Evolutionary conservation across 495 filamentous ascomycete species (phyloP).

Genomic region (Penicillium egyptiacum): DNA sequence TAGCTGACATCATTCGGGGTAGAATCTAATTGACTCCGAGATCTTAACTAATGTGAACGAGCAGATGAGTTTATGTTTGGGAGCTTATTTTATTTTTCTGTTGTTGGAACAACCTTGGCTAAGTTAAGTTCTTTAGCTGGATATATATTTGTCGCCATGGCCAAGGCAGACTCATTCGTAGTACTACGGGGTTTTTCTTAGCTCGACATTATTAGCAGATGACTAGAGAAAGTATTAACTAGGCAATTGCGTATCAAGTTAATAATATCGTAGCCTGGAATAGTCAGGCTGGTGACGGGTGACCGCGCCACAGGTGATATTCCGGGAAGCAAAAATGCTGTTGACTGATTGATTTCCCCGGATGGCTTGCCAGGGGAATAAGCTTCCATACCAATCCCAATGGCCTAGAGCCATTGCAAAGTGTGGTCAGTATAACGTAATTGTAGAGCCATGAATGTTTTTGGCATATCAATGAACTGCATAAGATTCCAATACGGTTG

Average conservation of each 20-base stretch:
- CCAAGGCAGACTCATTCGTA: not conserved
- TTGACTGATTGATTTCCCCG: conserved; percentile 1
- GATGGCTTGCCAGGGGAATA: no score
- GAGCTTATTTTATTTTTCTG: not conserved
- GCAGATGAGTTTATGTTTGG: not conserved
- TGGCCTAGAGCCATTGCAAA: not conserved
- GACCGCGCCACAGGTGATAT: not conserved
- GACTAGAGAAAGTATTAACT: not conserved
- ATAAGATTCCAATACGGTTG: not conserved
- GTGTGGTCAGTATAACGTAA: not conserved
- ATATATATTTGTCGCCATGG: not conserved
- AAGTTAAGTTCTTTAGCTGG: not conserved
- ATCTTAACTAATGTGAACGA: not conserved
- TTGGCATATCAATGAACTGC: not conserved
- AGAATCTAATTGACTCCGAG: not conserved
- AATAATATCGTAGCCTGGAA: not conserved
- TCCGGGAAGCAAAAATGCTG: conserved; percentile 3
- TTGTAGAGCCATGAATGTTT: not conserved
- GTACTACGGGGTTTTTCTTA: no score
- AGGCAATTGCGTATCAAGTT: conserved; percentile 1
- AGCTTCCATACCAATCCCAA: not conserved
- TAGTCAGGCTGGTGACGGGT: not conserved
- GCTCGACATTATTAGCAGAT: not conserved
- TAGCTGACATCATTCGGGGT: not conserved
- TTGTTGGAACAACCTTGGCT: not conserved